Base-by-base conservation (phyloP, 2,329 filamentous ascomycete species). In the Fonsecaea erecta region DNA sequence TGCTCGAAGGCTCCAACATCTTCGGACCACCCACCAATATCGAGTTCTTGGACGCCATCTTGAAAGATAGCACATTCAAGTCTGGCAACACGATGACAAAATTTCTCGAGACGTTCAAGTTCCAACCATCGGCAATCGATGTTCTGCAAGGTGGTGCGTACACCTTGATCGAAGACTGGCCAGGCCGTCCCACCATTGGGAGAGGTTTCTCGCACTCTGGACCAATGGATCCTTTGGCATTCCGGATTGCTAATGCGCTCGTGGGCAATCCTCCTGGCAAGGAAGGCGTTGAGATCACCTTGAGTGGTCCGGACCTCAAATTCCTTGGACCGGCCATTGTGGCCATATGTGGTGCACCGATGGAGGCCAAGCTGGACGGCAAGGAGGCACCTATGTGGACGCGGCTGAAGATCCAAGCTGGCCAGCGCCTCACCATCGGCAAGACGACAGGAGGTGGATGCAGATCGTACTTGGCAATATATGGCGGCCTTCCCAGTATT, bases 221-320 rank as follows among this genome's bases (percentile, higher is more conserved):
- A 0, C 85, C 87, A 0, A 88, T 88, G 86, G 86, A 88, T 70
- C 78, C 81, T 0, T 72, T 88, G n/a, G 80, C 84, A 1, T 83
- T 85, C 52, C 81, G 82, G 26, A 78, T 87, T 30, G 86, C 84
- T 1, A 90, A 89, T 67, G 76, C 83, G 21, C 77, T 89, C 1
- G 86, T 85, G 0, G 86, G 85, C 0, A 89, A 89, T 60, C 69
- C 79, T 0, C 72, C 77, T 0, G 80, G 78, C 0, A 80, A 75
- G 2, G 87, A 87, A 72, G 81, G 79, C 0, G 74, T 90, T 0
- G 87, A 90, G 69, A 85, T 88, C 28, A 88, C 86, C 0, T 70
- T 88, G 16, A 82, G 79, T 14, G 87, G 87, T 0, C 86, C 87
- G 0, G 85, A 87, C 34, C 73, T 89, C 21, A 76, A 77, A 0